A percentile compares a stretch with the other conserved stretches of the same genome.
phyloP scores from a whole-genome alignment of 2,329 filamentous ascomycete species.

The Diaporthe australafricana region DNA sequence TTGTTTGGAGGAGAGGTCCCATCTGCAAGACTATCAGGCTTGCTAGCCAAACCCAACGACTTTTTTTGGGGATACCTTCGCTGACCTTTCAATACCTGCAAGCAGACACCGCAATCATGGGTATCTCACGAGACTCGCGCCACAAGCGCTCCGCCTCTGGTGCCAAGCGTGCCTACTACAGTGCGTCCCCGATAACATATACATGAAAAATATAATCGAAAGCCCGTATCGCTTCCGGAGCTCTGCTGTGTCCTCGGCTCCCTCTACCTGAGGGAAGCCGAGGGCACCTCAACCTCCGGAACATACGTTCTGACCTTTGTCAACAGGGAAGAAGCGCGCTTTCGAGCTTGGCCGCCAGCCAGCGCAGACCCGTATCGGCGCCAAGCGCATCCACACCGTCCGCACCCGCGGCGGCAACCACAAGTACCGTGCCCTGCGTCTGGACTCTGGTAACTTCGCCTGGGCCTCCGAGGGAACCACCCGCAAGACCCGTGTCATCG shows the following conservation, averaged over 20 bases:
- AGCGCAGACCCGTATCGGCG: constrained; percentile 98
- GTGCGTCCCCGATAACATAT: constrained; percentile 68
- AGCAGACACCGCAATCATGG: constrained; percentile 85
- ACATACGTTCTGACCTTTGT: constrained; percentile 81
- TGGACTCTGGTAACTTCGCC: constrained; percentile 99
- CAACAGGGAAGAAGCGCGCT: constrained; percentile 92
- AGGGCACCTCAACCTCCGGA: constrained; percentile 41
- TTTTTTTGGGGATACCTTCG: constrained; percentile 11
- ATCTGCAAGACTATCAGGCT: background rate
- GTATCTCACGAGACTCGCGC: constrained; percentile 99
- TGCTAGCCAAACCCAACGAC: background rate
- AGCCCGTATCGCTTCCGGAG: constrained; percentile 70
- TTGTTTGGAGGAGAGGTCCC: background rate
- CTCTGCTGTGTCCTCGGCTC: constrained; percentile 20
- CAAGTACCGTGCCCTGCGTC: constrained; percentile 99
- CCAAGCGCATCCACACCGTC: constrained; percentile 58
- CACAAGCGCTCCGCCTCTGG: constrained; percentile 99
- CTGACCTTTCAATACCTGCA: constrained; percentile 43
- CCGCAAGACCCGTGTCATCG: constrained; percentile 99
- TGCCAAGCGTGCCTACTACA: constrained; percentile 96
- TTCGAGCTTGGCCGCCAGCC: constrained; percentile 99
- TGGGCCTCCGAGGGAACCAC: constrained; percentile 98
- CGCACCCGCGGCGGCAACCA: constrained; percentile 82
- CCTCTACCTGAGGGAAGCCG: background rate
- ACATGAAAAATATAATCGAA: constrained; percentile 68